phyloP scores from a whole-genome alignment of 1,284 basidiomycete species.

The Apiotrichum domesticum region DNA sequence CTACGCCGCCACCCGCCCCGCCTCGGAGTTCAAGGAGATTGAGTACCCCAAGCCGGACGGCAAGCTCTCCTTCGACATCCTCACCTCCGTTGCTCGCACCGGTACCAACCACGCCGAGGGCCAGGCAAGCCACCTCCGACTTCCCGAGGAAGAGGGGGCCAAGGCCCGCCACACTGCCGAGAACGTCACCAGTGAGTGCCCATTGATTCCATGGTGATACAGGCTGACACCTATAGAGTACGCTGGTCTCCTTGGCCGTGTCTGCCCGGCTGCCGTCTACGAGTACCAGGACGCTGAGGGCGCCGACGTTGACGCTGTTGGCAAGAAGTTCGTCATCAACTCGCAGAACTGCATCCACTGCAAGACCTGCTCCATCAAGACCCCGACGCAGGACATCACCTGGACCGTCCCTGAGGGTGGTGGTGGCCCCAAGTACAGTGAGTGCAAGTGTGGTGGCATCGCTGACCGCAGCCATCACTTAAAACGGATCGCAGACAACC shows the following conservation, averaged over 20 bases:
- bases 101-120: conserved; percentile 97
- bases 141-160: conserved; percentile 53
- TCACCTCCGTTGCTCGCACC: conserved; percentile 84
- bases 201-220: neutral
- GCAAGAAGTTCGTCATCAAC: conserved; percentile 93
- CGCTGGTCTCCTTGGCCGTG: conserved; percentile 78
- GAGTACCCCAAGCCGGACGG: conserved; percentile 86
- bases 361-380: conserved; percentile 87
- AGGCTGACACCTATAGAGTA: conserved; percentile 51
- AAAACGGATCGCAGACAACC: conserved; percentile 7
- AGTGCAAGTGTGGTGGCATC: conserved; percentile 29
- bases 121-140: conserved; percentile 81
- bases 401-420: conserved; percentile 88
- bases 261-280: conserved; percentile 94
- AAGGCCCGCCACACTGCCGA: conserved; percentile 62
- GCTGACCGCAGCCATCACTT: conserved; percentile 18
- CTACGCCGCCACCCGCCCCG: conserved; percentile 64
- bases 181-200: conserved; percentile 55
- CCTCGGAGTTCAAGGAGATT: conserved; percentile 69
- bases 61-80: conserved; percentile 86
- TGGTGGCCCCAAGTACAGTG: conserved; percentile 88
- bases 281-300: conserved; percentile 76
- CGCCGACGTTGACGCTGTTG: conserved; percentile 54
- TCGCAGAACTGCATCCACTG: conserved; percentile 66
- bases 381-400: conserved; percentile 85